Evolutionary conservation across 768 basidiomycete genomes (phyloP).

Genomic region (Phaffia tasmanica): DNA sequence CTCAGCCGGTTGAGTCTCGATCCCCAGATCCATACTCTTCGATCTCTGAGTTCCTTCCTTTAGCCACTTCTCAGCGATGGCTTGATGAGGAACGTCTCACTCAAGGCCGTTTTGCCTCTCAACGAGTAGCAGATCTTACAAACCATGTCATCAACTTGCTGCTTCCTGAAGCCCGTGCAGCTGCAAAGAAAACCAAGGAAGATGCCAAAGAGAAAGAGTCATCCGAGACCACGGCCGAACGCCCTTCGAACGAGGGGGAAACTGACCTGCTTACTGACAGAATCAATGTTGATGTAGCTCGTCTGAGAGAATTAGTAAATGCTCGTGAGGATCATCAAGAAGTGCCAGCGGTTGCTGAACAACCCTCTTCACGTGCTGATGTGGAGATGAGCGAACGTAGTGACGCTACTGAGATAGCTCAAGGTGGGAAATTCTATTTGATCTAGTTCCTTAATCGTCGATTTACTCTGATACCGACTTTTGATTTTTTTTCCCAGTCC

Average conservation of each 20-base stretch:
- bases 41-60: conserved; percentile 60
- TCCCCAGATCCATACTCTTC: conserved; percentile 34
- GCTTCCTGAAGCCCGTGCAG: conserved; percentile 64
- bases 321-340: no score
- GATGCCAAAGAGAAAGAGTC: conserved; percentile 1
- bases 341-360: no score
- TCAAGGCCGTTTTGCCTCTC: conserved; percentile 60
- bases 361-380: no score
- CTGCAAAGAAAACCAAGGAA: conserved; percentile 15
- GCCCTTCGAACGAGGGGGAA: not conserved
- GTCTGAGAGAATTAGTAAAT: no score
- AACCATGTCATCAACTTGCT: conserved; percentile 64
- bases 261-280: not conserved
- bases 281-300: not conserved
- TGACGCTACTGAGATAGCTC: no score
- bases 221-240: conserved; percentile 2
- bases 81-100: conserved; percentile 72
- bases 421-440: no score
- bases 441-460: no score
- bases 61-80: conserved; percentile 78
- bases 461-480: not conserved
- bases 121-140: conserved; percentile 54
- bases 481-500: not conserved
- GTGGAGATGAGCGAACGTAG: no score
- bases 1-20: conserved; percentile 14